These are phyloP conservation scores for Auricularia cornea DNA, from an alignment of 768 basidiomycete genomes.

Conservation along the genomic window DNA sequence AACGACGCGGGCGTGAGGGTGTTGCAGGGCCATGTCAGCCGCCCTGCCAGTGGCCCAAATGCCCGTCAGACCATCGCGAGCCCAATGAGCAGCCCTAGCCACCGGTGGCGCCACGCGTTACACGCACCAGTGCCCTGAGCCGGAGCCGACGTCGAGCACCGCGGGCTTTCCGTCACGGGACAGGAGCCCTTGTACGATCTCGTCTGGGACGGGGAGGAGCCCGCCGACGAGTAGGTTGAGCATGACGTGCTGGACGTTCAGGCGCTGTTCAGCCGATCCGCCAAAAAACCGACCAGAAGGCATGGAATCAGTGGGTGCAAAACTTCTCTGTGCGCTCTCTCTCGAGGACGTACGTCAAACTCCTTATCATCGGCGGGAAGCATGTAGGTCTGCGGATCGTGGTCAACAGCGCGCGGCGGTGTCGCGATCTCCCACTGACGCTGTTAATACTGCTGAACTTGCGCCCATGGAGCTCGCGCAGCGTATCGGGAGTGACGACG, in stretches of 20 bases:
- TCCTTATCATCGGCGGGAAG: background rate
- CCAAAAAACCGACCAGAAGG: too few relatives aligned
- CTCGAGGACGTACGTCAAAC: background rate
- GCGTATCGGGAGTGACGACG: background rate
- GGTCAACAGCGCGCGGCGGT: background rate
- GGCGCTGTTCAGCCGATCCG: conserved; percentile 10
- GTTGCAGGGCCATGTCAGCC: conserved; percentile 19
- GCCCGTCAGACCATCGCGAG: background rate
- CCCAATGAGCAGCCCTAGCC: background rate
- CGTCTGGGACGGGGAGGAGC: conserved; percentile 14
- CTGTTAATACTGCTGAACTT: background rate
- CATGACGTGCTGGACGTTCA: conserved; percentile 19
- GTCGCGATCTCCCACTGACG: background rate
- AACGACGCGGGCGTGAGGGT: conserved; percentile 16
- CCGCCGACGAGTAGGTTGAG: conserved; percentile 20
- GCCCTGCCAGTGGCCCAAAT: conserved; percentile 12
- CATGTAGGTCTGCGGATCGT: background rate
- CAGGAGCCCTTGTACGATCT: conserved; percentile 12
- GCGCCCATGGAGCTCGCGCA: background rate
- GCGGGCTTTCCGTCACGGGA: conserved; percentile 4
- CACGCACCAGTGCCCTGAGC: conserved; percentile 23
- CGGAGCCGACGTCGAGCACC: conserved; percentile 24
- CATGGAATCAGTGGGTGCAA: too few relatives aligned
- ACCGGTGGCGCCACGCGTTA: background rate
- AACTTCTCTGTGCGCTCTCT: too few relatives aligned